Evolutionary conservation across 495 filamentous ascomycete species (phyloP).

Genomic region (Aspergillus sparsus): DNA sequence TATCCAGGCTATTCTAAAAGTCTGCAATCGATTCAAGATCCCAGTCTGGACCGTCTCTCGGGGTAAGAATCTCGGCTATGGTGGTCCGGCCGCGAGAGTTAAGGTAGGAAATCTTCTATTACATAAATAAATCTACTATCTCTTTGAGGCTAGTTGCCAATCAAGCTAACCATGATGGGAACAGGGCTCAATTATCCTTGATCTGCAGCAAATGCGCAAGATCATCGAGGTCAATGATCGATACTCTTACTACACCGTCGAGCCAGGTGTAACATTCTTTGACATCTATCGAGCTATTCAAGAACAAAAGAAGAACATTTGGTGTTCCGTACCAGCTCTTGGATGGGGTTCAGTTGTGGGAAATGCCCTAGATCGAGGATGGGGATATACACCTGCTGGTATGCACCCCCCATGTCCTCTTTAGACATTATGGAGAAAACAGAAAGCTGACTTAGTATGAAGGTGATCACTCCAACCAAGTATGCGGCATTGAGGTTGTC

Average conservation of each 20-base stretch:
- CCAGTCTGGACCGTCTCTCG: constrained; percentile 22
- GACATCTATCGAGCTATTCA: constrained; percentile 53
- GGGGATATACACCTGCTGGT: constrained; percentile 9
- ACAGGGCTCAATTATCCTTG: constrained; percentile 7
- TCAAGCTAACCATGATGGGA: too few species aligned
- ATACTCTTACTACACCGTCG: constrained; percentile 26
- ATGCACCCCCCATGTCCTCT: not conserved
- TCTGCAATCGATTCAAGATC: constrained; percentile 18
- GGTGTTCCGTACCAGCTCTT: constrained; percentile 53
- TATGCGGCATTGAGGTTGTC: constrained; percentile 17
- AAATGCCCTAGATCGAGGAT: constrained; percentile 36
- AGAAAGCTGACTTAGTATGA: constrained; percentile 22
- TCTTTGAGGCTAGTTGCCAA: too few species aligned
- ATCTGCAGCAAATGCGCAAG: constrained; percentile 25
- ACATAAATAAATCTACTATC: too few species aligned
- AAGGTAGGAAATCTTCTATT: not conserved
- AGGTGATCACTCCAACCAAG: constrained; percentile 17
- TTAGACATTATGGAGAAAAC: constrained; percentile 27
- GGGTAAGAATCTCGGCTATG: constrained; percentile 25
- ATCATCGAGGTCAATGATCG: constrained; percentile 28
- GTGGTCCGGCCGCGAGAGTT: not conserved
- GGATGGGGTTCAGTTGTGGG: constrained; percentile 58
- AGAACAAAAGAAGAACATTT: constrained; percentile 45
- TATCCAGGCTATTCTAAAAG: constrained; percentile 15
- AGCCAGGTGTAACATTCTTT: constrained; percentile 54